These are phyloP conservation scores for Acacia melanoxylon DNA, from an alignment of 306 rosid species.

Conservation along the genomic window DNA sequence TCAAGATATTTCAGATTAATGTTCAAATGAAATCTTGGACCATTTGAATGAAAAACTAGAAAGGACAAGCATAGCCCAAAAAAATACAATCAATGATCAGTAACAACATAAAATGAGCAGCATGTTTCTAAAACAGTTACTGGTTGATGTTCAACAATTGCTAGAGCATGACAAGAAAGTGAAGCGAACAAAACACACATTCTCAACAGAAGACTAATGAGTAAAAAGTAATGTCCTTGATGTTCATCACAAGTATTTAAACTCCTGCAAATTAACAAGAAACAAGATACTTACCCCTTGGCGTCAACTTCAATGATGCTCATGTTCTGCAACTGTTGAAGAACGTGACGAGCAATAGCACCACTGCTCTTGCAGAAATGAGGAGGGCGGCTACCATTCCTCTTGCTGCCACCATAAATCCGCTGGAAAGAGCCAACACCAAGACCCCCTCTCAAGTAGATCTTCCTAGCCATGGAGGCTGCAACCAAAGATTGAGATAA, in stretches of 20 bases:
- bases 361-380: slow-evolving; percentile 80
- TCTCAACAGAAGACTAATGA: not conserved
- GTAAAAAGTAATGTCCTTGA: not conserved
- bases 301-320: slow-evolving; percentile 56
- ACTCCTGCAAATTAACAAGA: not conserved
- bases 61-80: not conserved
- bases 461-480: slow-evolving; percentile 81
- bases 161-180: not conserved
- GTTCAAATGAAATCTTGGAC: not conserved
- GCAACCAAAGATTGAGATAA: slow-evolving; percentile 12
- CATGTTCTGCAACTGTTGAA: slow-evolving; percentile 61
- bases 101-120: not conserved
- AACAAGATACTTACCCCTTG: slow-evolving; percentile 47
- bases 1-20: not conserved
- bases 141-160: not conserved
- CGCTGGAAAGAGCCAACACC: slow-evolving; percentile 75
- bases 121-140: not conserved
- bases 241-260: not conserved
- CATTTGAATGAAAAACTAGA: not conserved
- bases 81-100: not conserved
- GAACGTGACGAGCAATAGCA: slow-evolving; percentile 65
- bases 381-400: slow-evolving; percentile 80
- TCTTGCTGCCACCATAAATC: slow-evolving; percentile 75
- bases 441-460: slow-evolving; percentile 75
- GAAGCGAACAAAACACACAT: not conserved